A percentile compares a stretch with the other conserved stretches of the same genome.
Conservation (phyloP, 371 early-diverging fungal species). For the Ordospora colligata region DNA sequence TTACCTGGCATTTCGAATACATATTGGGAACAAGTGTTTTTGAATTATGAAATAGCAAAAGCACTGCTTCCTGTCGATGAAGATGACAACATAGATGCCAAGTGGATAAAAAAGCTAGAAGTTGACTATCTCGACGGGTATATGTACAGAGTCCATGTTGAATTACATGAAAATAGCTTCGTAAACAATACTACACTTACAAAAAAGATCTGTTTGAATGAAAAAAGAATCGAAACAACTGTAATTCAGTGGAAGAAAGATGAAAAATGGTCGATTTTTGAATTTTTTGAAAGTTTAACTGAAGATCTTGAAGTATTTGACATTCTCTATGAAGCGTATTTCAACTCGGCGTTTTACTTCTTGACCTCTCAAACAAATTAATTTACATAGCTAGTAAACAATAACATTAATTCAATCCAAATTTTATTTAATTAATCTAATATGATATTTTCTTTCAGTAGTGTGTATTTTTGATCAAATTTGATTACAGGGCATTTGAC, state of each 20-base stretch:
- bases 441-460: not conserved
- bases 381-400: not conserved
- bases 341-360: slow-evolving; percentile 34
- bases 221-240: slow-evolving; percentile 12
- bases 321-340: slow-evolving; percentile 52
- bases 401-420: too few species aligned
- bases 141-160: slow-evolving; percentile 38
- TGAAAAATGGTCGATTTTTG: slow-evolving; percentile 27
- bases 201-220: slow-evolving; percentile 40
- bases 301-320: slow-evolving; percentile 47
- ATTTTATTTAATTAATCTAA: too few species aligned
- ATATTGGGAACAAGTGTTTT: slow-evolving; percentile 13
- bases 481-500: not conserved
- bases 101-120: slow-evolving; percentile 39
- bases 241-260: slow-evolving; percentile 46
- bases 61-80: slow-evolving; percentile 14
- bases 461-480: not conserved
- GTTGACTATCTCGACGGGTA: slow-evolving; percentile 48
- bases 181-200: slow-evolving; percentile 36
- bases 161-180: slow-evolving; percentile 45
- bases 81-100: not conserved
- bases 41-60: not conserved
- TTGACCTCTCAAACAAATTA: not conserved
- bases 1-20: not conserved
- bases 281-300: slow-evolving; percentile 37